These are phyloP conservation scores for Fraxinus xanthoxyloides DNA, from an alignment of 305 asterid genomes.

Conservation along the genomic window DNA sequence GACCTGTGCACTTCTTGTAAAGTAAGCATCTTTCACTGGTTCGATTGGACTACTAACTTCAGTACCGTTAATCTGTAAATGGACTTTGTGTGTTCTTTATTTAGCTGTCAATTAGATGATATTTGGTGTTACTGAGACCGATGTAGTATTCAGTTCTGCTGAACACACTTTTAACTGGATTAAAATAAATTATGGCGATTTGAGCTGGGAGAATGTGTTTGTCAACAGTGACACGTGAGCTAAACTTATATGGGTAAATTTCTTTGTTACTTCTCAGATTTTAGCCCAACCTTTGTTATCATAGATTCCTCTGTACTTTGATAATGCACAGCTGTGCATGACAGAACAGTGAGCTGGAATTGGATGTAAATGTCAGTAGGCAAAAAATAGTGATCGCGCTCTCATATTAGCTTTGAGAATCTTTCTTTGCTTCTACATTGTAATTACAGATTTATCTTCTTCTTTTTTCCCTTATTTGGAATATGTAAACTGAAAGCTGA, in stretches of 20 bases:
- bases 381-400: neutral
- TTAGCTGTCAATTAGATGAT: neutral
- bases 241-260: neutral
- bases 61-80: neutral
- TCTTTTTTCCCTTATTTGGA: neutral
- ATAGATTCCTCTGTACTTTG: neutral
- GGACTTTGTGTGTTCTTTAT: neutral
- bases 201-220: neutral
- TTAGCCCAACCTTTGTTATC: neutral
- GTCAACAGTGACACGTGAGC: neutral
- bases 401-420: neutral
- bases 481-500: neutral
- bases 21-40: slow-evolving; percentile 37
- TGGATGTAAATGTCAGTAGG: neutral
- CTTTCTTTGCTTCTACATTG: neutral
- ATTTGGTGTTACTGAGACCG: neutral
- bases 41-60: neutral
- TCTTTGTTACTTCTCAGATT: neutral
- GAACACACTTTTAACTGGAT: neutral
- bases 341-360: neutral
- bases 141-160: neutral
- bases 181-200: neutral
- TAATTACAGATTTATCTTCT: neutral
- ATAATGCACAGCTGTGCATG: neutral
- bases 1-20: slow-evolving; percentile 68